Percentiles rank a stretch among this genome's conserved stretches.
Conservation (phyloP, 805 yeast species). For the Myxozyma nipponensis region DNA sequence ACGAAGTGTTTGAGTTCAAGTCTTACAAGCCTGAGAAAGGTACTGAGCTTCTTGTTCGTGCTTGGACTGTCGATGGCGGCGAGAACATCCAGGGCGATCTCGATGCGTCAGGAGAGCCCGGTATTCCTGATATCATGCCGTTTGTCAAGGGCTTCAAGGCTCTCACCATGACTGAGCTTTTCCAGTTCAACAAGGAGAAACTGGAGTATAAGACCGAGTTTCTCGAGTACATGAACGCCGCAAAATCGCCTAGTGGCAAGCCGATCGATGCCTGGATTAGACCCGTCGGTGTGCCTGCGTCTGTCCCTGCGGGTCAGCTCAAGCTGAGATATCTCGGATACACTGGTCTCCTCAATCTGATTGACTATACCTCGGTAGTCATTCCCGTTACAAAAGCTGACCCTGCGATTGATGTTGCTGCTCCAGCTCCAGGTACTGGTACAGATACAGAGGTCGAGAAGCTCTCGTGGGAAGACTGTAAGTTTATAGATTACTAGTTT, state of each 20-base stretch:
- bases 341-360: conserved; percentile 44
- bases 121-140: conserved; percentile 24
- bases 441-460: conserved; percentile 15
- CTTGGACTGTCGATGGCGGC: conserved; percentile 28
- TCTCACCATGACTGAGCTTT: conserved; percentile 17
- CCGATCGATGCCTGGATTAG: conserved; percentile 46
- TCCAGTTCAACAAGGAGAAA: conserved; percentile 25
- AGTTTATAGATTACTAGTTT: not conserved
- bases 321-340: conserved; percentile 26
- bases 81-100: conserved; percentile 24
- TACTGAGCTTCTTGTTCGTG: conserved; percentile 15
- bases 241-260: conserved; percentile 32
- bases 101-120: conserved; percentile 28
- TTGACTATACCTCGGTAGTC: conserved; percentile 45
- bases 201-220: conserved; percentile 27
- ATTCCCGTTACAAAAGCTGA: conserved; percentile 50
- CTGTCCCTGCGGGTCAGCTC: conserved; percentile 26
- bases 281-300: conserved; percentile 33
- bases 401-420: conserved; percentile 25
- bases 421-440: conserved; percentile 25
- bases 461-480: conserved; percentile 21
- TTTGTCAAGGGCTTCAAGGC: conserved; percentile 23
- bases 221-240: conserved; percentile 23
- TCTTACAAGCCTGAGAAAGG: conserved; percentile 35
- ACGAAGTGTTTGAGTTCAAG: conserved; percentile 48